A percentile compares a stretch with the other conserved stretches of the same genome.
phyloP scores from a whole-genome alignment of 352 stramenopile species.

The Phytophthora hibernalis region DNA sequence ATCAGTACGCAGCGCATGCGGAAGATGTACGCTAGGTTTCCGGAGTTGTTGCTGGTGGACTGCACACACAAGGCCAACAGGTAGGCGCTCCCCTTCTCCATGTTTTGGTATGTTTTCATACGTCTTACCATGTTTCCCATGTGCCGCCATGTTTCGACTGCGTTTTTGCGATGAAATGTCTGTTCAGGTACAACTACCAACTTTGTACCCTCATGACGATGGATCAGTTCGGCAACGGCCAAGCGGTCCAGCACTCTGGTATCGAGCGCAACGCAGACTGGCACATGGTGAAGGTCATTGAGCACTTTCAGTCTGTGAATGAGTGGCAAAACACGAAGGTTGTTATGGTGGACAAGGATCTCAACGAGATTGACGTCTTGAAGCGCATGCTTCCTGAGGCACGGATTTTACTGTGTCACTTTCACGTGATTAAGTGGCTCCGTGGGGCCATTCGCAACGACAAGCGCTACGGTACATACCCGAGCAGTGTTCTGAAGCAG shows the following conservation, averaged over 20 bases:
- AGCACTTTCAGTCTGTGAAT: slow-evolving; percentile 7
- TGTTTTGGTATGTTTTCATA: no score
- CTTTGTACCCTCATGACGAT: slow-evolving; percentile 2
- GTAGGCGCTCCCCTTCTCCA: background rate
- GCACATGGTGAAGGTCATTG: slow-evolving; percentile 7
- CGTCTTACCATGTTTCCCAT: background rate
- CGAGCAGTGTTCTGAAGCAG: background rate
- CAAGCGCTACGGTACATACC: slow-evolving; percentile 7
- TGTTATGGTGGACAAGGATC: slow-evolving; percentile 17
- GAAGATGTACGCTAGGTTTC: slow-evolving; percentile 7
- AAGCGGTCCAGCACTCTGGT: slow-evolving; percentile 6
- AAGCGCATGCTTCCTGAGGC: background rate
- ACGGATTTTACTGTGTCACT: slow-evolving; percentile 1
- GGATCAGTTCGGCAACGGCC: slow-evolving; percentile 7
- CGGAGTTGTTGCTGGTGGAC: slow-evolving; percentile 11
- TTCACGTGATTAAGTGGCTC: slow-evolving; percentile 11
- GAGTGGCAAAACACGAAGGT: background rate
- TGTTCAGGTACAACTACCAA: slow-evolving; percentile 14
- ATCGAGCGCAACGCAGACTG: slow-evolving; percentile 2
- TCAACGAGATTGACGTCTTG: slow-evolving; percentile 12
- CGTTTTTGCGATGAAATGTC: background rate
- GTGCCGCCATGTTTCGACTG: slow-evolving; percentile 2
- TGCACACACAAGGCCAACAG: slow-evolving; percentile 20
- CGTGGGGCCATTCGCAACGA: background rate
- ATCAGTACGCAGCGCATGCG: slow-evolving; percentile 10